Base-by-base conservation (phyloP, 805 yeast species). In the Candida jianshihensis region DNA sequence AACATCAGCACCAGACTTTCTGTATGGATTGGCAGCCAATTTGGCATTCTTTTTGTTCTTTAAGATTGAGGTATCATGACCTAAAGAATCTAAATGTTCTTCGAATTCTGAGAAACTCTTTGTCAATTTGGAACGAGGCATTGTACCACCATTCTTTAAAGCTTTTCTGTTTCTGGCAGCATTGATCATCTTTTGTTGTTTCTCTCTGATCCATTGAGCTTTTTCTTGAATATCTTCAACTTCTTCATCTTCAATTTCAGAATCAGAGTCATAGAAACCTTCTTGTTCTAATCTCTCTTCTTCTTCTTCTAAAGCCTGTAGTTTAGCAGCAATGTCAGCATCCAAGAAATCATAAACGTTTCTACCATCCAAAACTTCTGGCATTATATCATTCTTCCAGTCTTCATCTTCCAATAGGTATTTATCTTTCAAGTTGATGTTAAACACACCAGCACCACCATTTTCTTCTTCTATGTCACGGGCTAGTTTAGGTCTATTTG, bases 391-490 rank as follows among this genome's bases (percentile, higher is more conserved):
- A 48, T 87, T 78, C 73, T 90, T 90, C 99, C 99, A 92, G 46
- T 86, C 94, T 35, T 90, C 97, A 58, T 92, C 90, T 49, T 90
- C 98, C 50, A 92, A 70, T 43, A 92, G 49, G 63, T 94, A 92
- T 55, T 81, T 83, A 57, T 90, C 97, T 60, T 88, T 86, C 66
- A 92, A 71, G 67, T 92, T 88, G 57, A 92, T 76, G 67, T 88
- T 92, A 71, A 67, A 92, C 25, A 92, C 98, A 71, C 98, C 98
- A 30, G 98, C 97, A 59, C 98, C 98, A 58, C 98, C 98, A 54
- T 92, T 86, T 59, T 83, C 96, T 34, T 73, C 81, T 67, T 92
- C 98, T 44, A 88, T 70, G 57, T 92, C 97, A 55, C 86, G 75
- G 27, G 95, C 88, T 53, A 92, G 73, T 48, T 54, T 70, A 57